Evolutionary conservation across 192 early-diverging fungal species (phyloP), one percentile per base, ranked within the genome.

Genomic region (Diversispora eburnea): DNA sequence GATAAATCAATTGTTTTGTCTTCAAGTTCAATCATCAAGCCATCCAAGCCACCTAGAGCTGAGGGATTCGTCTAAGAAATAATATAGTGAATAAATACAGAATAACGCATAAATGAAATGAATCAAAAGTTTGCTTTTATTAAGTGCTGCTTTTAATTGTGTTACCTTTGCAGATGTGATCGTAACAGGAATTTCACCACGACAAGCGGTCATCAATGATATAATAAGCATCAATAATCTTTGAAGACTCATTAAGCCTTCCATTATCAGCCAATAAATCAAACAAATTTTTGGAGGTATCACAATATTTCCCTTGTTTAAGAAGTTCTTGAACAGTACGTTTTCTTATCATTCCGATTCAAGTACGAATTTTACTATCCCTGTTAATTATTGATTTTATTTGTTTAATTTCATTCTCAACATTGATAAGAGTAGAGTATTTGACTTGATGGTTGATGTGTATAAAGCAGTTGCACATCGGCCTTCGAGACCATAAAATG

Each of bases 1-100:
- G 95, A 96, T 84, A 99, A 91, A 83, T 99, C 97, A 77, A 99
- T 96, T 77, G 95, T 97, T 85, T 94, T 93, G 86, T 95, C 97
- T 4, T 3, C 45, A 82, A 97, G 85, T 83, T 99, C 97, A 67
- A 99, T 91, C 79, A 97, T 85, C 83, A 99, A 89, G n/a, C n/a
- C n/a, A n/a, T n/a, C n/a, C n/a, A n/a, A n/a, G 75, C 97, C 97
- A 79, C 97, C 97, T 70, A 99, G 79, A 77, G 97, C 93, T 80
- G 86, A 82, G 72, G 95, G 89, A 83, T 97, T 94, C 81, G 93
- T 85, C 91, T 92, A 49, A 6, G n/a, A n/a, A n/a, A n/a, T n/a
- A 20, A 67, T 19, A 51, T 57, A 33, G 10, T 56, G 33, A 19
- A 3, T 0, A 41, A n/a, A 19, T 33, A 39, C n/a, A n/a, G n/a